Base-by-base conservation (phyloP, 73 alveolate genomes). In the Paramecium octaurelia region DNA sequence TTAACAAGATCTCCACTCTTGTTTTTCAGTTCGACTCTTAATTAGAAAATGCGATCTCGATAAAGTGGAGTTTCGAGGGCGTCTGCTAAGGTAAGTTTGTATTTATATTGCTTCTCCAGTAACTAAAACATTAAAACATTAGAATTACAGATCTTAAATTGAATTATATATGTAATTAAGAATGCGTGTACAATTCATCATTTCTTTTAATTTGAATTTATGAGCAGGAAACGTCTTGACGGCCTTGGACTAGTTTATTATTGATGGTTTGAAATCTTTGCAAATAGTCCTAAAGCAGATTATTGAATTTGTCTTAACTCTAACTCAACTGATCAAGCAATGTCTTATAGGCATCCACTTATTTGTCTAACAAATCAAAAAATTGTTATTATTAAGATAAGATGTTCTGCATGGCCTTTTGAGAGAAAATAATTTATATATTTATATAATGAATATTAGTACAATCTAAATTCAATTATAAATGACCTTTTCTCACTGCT, bases 301-400 rank as follows among this genome's bases (percentile, higher is more conserved):
- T 11, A 14, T 80, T 80, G 75, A 42, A 80, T 43, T 80, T 80
- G n/a, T 80, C 91, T 46, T 80, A 35, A 43, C 57, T 80, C 9
- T 14, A 11, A 18, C 50, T 80, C 70, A 80, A 46, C 44, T 42
- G 34, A 46, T 44, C 91, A 34, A 80, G 57, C 44, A 80, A 46
- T 24, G 91, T 80, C 57, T 80, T 80, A 35, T 80, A 80, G 9
- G 91, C 91, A 42, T 80, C 91, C 14, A 80, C 91, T 48, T 80
- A 46, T 48, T 80, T 80, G 57, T 80, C 91, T 24, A 80, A 35
- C 43, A 80, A 35, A 8, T 80, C 91, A 48, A 80, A 80, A 80
- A 80, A 80, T 46, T 80, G 75, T 43, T 40, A 23, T 35, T 80
- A 80, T 48, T 80, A 35, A 21, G 91, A 20, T 43, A 31, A 10